A percentile compares a stretch with the other conserved stretches of the same genome.
Evolutionary conservation across 2,329 filamentous ascomycete genomes (phyloP).

Genomic region (Pyrenochaeta sp.): DNA sequence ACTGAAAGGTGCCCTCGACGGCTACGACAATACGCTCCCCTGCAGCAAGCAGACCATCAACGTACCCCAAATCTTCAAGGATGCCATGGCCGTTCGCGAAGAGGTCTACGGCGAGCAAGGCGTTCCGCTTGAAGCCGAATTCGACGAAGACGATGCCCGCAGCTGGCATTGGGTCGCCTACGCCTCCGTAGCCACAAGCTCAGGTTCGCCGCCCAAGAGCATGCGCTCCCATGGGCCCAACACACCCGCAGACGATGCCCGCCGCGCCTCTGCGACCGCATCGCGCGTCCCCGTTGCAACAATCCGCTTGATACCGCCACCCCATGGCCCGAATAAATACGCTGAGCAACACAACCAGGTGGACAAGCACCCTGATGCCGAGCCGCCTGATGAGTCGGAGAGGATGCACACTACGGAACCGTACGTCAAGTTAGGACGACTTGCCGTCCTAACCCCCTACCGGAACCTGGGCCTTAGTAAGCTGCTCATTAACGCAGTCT

Average conservation of each 20-base stretch:
- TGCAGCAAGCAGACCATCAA: slow-evolving; percentile 42
- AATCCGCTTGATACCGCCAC: slow-evolving; percentile 82
- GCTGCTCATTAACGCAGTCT: slow-evolving; percentile 71
- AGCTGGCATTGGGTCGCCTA: slow-evolving; percentile 92
- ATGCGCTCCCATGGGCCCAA: slow-evolving; percentile 54
- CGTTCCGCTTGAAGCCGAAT: slow-evolving; percentile 71
- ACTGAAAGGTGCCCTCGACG: slow-evolving; percentile 43
- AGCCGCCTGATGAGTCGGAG: slow-evolving; percentile 30
- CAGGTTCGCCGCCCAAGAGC: slow-evolving; percentile 40
- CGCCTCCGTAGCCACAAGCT: slow-evolving; percentile 64
- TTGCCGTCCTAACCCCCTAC: slow-evolving; percentile 74
- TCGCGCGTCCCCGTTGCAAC: slow-evolving; percentile 71
- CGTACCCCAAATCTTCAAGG: slow-evolving; percentile 57
- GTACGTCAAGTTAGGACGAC: slow-evolving; percentile 82
- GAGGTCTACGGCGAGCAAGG: slow-evolving; percentile 67
- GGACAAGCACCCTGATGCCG: slow-evolving; percentile 43
- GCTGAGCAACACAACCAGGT: slow-evolving; percentile 30
- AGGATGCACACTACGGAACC: slow-evolving; percentile 71
- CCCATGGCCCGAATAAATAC: slow-evolving; percentile 72
- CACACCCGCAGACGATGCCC: slow-evolving; percentile 47
- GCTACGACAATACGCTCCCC: slow-evolving; percentile 48
- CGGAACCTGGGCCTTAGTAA: slow-evolving; percentile 71
- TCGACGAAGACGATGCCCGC: slow-evolving; percentile 80
- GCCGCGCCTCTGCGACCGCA: slow-evolving; percentile 49
- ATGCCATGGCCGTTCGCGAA: slow-evolving; percentile 66